Conservation (phyloP, 2,329 filamentous ascomycete species). For the Arthrinium phaeospermum region DNA sequence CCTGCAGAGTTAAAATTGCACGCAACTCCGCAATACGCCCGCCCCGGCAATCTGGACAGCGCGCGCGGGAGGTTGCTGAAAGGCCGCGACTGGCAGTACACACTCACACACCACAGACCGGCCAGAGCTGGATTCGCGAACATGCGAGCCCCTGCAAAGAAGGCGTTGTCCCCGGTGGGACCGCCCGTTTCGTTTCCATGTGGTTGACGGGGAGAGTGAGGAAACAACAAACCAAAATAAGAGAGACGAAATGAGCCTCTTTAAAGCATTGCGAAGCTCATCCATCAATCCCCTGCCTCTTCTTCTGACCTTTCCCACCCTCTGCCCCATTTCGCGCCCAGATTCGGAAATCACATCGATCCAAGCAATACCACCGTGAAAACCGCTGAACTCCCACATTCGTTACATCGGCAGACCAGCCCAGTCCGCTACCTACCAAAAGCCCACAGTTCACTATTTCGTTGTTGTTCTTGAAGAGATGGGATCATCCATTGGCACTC, state of each 20-base stretch:
- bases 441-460: slow-evolving; percentile 14
- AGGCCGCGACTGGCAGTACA: slow-evolving; percentile 16
- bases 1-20: slow-evolving; percentile 23
- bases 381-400: neutral
- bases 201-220: slow-evolving; percentile 30
- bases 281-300: slow-evolving; percentile 5
- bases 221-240: slow-evolving; percentile 32
- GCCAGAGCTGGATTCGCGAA: slow-evolving; percentile 24
- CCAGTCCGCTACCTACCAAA: neutral
- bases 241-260: slow-evolving; percentile 32
- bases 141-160: slow-evolving; percentile 16
- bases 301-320: slow-evolving; percentile 14
- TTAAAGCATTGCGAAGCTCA: slow-evolving; percentile 30
- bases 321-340: slow-evolving; percentile 12
- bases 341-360: slow-evolving; percentile 6
- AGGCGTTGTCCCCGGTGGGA: slow-evolving; percentile 5
- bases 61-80: slow-evolving; percentile 22
- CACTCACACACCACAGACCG: slow-evolving; percentile 20
- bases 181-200: slow-evolving; percentile 10
- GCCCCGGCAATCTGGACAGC: slow-evolving; percentile 19
- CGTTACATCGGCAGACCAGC: neutral
- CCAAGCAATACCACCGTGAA: neutral
- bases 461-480: slow-evolving; percentile 23
- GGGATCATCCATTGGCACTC: slow-evolving; percentile 8
- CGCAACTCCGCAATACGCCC: slow-evolving; percentile 14